Evolutionary conservation across 805 yeast genomes (phyloP), one percentile per base, ranked within the genome.

Genomic region (Zygoascus flipseniorum): DNA sequence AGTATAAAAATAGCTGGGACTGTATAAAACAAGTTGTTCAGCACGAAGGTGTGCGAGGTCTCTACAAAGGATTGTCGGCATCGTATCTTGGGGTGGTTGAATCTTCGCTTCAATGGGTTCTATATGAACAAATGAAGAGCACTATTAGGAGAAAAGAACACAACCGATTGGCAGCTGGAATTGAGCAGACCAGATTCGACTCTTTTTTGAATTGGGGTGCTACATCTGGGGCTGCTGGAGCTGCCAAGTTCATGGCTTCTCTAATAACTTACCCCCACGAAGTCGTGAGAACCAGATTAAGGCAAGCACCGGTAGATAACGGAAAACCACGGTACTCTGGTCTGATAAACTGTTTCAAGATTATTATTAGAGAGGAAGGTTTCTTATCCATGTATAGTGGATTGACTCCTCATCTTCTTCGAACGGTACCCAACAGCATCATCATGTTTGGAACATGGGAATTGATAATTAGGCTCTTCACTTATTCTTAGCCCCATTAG

Each of bases 371-470:
- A 63, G 97, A 93, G 65, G 99, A 93, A 71, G 99, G 99, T 1
- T 69, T 92, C 51, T 83, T 78, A 8, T 85, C 96, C 11, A 86
- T 93, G 89, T 93, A 93, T 67, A 97, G 99, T 53, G 99, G 99
- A 0, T 76, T 93, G 63, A 93, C 99, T 1, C 97, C 99, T 3
- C 99, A 93, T 71, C 73, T 93, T 63, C 78, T 93, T 73, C 81
- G 99, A 70, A 93, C 99, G 0, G 99, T 93, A 51, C 99, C 99
- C 2, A 93, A 93, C 70, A 86, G 96, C 64, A 89, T 93, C 66
- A 92, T 93, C 61, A 93, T 93, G 99, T 93, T 93, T 74, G 99
- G 99, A 47, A 90, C 98, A 2, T 93, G 98, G 98, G 99, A 93
- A 66, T 68, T 93, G 35, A 81, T 86, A 31, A 56, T 60, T 9